These are phyloP conservation scores for Botryosphaeria agaves DNA, from an alignment of 2,329 filamentous ascomycete species.

Conservation along the genomic window DNA sequence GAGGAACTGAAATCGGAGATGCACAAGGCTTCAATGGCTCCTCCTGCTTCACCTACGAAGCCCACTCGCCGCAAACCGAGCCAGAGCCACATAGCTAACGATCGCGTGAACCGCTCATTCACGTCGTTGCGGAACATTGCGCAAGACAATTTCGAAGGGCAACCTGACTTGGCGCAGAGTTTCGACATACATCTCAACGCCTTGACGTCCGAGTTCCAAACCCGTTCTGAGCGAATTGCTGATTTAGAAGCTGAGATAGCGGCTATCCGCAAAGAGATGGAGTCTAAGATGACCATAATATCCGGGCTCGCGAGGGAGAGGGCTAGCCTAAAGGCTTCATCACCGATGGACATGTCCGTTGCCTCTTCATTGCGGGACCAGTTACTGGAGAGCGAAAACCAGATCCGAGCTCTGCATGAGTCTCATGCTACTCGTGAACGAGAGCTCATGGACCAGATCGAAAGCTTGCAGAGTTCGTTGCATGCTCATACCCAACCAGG, in stretches of 20 bases:
- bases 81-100: constrained; percentile 71
- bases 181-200: constrained; percentile 86
- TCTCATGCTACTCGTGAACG: constrained; percentile 57
- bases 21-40: constrained; percentile 51
- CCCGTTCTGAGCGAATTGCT: constrained; percentile 74
- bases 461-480: constrained; percentile 35
- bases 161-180: constrained; percentile 73
- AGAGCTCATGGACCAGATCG: constrained; percentile 55
- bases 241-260: constrained; percentile 73
- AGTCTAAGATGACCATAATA: constrained; percentile 90
- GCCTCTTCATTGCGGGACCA: constrained; percentile 78
- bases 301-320: constrained; percentile 84
- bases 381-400: constrained; percentile 66
- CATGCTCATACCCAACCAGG: too few species aligned
- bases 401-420: constrained; percentile 58
- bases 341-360: constrained; percentile 80
- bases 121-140: constrained; percentile 80
- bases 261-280: constrained; percentile 85
- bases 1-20: constrained; percentile 83
- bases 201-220: constrained; percentile 82
- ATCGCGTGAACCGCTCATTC: constrained; percentile 83
- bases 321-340: constrained; percentile 64
- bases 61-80: constrained; percentile 78
- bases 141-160: constrained; percentile 63
- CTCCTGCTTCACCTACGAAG: constrained; percentile 46